phyloP scores from a whole-genome alignment of 352 stramenopile species.

The Phytophthora syringae region DNA sequence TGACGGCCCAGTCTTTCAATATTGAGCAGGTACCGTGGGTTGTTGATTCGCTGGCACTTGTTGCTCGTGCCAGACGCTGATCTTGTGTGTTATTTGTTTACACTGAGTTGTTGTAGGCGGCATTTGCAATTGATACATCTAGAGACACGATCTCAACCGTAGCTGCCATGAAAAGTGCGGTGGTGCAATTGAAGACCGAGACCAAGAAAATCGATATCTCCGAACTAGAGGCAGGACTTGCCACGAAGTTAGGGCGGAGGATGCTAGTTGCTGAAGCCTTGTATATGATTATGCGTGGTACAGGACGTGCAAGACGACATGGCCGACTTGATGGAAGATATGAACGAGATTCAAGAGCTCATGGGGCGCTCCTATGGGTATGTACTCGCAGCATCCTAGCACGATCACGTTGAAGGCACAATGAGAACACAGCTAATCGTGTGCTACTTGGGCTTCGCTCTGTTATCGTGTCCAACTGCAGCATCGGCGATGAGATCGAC shows the following conservation, averaged over 20 bases:
- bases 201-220: slow-evolving; percentile 97
- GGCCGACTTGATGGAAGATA: slow-evolving; percentile 97
- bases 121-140: slow-evolving; percentile 93
- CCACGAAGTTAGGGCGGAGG: not conserved
- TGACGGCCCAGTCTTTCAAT: slow-evolving; percentile 86
- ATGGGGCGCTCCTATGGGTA: slow-evolving; percentile 95
- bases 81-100: not conserved
- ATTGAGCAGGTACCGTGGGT: slow-evolving; percentile 75
- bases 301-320: slow-evolving; percentile 97
- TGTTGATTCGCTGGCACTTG: not conserved
- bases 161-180: slow-evolving; percentile 94
- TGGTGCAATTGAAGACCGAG: slow-evolving; percentile 92
- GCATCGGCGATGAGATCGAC: slow-evolving; percentile 94
- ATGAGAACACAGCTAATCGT: not conserved
- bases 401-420: not conserved
- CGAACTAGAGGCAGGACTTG: slow-evolving; percentile 90
- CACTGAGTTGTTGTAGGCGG: too few relatives aligned
- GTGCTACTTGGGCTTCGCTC: not conserved
- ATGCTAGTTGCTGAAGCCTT: not conserved
- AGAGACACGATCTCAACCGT: slow-evolving; percentile 94
- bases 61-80: slow-evolving; percentile 1
- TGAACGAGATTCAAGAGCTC: slow-evolving; percentile 98
- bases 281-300: not conserved
- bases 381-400: not conserved
- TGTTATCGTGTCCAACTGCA: slow-evolving; percentile 16